These are phyloP conservation scores for Leccinum subspadiceum DNA, from an alignment of 1,284 basidiomycete genomes.

Conservation along the genomic window DNA sequence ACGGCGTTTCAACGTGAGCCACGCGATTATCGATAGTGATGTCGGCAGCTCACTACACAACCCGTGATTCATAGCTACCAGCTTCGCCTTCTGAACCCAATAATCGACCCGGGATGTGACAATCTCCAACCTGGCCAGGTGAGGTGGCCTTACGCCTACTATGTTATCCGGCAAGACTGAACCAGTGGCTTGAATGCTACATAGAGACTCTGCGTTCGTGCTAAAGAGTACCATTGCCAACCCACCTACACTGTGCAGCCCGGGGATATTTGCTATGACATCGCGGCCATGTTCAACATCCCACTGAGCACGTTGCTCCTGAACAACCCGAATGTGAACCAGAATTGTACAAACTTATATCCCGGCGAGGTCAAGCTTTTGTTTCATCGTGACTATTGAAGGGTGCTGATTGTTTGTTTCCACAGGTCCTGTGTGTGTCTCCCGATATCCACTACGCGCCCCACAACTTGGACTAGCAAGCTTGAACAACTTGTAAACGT, in stretches of 20 bases:
- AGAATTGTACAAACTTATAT: background rate
- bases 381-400: background rate
- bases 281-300: background rate
- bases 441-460: no score
- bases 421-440: background rate
- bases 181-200: background rate
- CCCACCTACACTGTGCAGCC: background rate
- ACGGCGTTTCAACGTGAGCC: no score
- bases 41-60: no score
- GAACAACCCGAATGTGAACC: background rate
- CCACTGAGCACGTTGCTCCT: background rate
- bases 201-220: background rate
- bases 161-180: background rate
- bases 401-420: background rate
- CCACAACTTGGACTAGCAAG: background rate
- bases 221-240: no score
- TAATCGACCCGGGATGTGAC: no score
- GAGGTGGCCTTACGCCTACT: background rate
- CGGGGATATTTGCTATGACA: background rate
- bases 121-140: background rate
- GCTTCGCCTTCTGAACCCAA: no score
- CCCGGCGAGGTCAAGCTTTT: background rate
- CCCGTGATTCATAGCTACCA: no score
- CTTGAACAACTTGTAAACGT: background rate
- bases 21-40: no score